These are phyloP conservation scores for Komagataella kurtzmanii DNA, from an alignment of 805 yeast genomes.

Conservation along the genomic window DNA sequence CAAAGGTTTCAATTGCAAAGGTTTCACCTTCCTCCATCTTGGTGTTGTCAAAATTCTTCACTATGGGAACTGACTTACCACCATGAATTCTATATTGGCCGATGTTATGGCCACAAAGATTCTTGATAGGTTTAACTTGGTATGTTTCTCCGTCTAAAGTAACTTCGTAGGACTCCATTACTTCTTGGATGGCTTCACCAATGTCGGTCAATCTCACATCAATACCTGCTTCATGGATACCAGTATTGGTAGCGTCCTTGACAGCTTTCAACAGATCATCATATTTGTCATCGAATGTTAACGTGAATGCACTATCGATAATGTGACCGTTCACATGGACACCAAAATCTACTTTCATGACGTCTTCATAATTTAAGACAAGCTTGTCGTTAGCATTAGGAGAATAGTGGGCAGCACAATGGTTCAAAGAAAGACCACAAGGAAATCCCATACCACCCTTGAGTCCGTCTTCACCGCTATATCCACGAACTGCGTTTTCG, in stretches of 20 bases:
- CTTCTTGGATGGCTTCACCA: constrained; percentile 93
- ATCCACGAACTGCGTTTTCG: constrained; percentile 71
- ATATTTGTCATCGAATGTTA: constrained; percentile 74
- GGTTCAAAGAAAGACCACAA: constrained; percentile 88
- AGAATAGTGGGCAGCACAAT: constrained; percentile 95
- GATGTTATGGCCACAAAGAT: constrained; percentile 91
- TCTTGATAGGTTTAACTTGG: constrained; percentile 82
- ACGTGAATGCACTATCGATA: constrained; percentile 90
- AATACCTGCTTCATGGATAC: constrained; percentile 85
- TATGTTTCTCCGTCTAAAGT: constrained; percentile 77
- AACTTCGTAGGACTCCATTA: constrained; percentile 92
- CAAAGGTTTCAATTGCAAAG: constrained; percentile 97
- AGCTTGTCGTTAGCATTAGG: constrained; percentile 92
- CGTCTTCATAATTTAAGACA: constrained; percentile 74
- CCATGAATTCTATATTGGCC: constrained; percentile 78
- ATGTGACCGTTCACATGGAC: constrained; percentile 93
- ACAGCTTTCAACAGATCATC: constrained; percentile 77
- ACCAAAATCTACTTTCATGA: constrained; percentile 93
- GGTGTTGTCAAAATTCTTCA: constrained; percentile 83
- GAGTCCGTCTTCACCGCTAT: constrained; percentile 53
- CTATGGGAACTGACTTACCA: constrained; percentile 94
- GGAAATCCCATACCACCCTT: constrained; percentile 95
- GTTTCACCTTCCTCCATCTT: constrained; percentile 99
- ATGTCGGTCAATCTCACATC: constrained; percentile 92
- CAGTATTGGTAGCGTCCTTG: constrained; percentile 86